phyloP scores from a whole-genome alignment of 164 flowering plant species.

The Taxillus chinensis region DNA sequence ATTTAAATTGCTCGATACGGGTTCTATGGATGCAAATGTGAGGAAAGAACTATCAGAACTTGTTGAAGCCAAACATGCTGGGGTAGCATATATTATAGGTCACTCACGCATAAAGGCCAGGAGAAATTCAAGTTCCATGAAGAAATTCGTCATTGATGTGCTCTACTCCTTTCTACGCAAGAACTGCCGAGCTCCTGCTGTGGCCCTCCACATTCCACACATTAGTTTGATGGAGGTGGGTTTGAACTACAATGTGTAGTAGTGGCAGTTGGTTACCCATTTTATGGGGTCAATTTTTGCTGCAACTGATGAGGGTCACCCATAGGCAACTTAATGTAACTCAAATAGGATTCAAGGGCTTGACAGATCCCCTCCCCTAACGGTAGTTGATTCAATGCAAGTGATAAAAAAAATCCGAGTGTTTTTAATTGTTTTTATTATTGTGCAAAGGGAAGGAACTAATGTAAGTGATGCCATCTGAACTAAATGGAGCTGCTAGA shows the following conservation, averaged over 20 bases:
- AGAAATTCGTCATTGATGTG: constrained; percentile 44
- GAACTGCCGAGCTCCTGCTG: constrained; percentile 57
- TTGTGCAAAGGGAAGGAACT: no score
- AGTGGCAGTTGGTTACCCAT: background rate
- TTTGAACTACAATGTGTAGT: constrained; percentile 44
- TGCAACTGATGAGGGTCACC: no score
- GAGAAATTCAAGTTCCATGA: constrained; percentile 37
- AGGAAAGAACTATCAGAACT: constrained; percentile 54
- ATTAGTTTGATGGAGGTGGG: constrained; percentile 65
- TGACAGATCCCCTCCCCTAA: no score
- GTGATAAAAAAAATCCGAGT: no score
- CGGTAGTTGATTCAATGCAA: no score
- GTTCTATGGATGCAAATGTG: constrained; percentile 26
- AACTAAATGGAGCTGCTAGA: no score
- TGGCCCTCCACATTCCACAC: constrained; percentile 55
- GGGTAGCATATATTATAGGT: constrained; percentile 51
- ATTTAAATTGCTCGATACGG: constrained; percentile 27
- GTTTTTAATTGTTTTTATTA: no score
- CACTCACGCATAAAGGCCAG: constrained; percentile 54
- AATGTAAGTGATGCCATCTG: no score
- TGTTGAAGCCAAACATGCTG: constrained; percentile 53
- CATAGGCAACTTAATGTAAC: no score
- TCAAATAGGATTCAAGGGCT: no score
- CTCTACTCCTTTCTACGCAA: constrained; percentile 50
- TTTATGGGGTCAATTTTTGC: no score